Base-by-base conservation (phyloP, 768 basidiomycete genomes). In the Lactifluus rugatus region DNA sequence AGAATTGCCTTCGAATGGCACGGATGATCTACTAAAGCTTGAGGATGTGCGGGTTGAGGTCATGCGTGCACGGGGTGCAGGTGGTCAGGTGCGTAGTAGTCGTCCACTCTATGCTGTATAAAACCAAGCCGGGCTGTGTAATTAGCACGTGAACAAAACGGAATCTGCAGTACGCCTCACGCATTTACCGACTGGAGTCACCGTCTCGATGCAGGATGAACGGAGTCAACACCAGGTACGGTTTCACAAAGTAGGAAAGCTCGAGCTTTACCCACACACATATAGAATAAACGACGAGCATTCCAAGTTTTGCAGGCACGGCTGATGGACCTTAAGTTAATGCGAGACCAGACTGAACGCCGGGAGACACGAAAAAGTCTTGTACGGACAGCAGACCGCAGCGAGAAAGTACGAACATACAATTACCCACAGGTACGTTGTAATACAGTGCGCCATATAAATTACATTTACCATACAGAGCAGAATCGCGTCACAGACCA, bases 201-300 rank as follows among this genome's bases (percentile, higher is more conserved):
- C 87, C 1, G 95, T 98, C 9, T 93, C 93, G 8, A 98, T 97
- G 90, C 96, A 99, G 73, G 94, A 99, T 66, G 93, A 94, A 64
- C 81, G 96, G 6, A 91, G 87, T 68, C 96, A 99, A 67, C 95
- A 98, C 70, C 87, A 91, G 75, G 92, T 92, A 57, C 11, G 74
- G n/a, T 62, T 23, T 17, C 31, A n/a, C 13, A 26, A n/a, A 8
- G 48, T 56, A 17, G 41, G 28, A n/a, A 19, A 31, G n/a, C 31
- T 42, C 41, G 21, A 16, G 21, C 14, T 2, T 57, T 11, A 47
- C 44, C 21, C 16, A 16, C 42, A 11, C 10, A 13, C 11, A 31
- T 9, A 1, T 39, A 97, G 90, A 98, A 99, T 66, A 85, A 83
- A 63, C 82, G 88, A n/a, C 84, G 89, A 53, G 96, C 96, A 0